Percentiles rank a stretch among this genome's conserved stretches.
Evolutionary conservation across 1,284 basidiomycete species (phyloP).

Genomic region (Ceratobasidium sp.): DNA sequence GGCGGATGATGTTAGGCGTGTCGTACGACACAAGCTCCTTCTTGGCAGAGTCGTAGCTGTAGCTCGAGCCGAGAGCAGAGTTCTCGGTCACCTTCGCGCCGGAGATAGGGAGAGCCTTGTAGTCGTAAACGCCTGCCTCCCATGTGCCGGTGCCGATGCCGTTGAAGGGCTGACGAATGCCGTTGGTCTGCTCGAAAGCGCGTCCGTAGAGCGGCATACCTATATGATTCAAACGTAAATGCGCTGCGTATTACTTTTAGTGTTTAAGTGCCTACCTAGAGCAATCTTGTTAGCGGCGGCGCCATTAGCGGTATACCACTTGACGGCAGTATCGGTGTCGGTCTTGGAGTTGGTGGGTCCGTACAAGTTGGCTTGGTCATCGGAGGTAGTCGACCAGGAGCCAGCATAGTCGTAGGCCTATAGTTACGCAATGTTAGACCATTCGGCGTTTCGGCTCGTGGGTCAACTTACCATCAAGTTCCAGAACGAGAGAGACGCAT

Average conservation of each 20-base stretch:
- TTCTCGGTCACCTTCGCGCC: constrained; percentile 51
- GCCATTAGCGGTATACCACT: constrained; percentile 74
- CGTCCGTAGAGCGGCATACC: constrained; percentile 89
- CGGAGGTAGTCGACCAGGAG: constrained; percentile 73
- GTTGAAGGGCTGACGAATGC: constrained; percentile 79
- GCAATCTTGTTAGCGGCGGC: constrained; percentile 81
- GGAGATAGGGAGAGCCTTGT: constrained; percentile 76
- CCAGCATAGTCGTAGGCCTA: constrained; percentile 84
- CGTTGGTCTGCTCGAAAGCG: constrained; percentile 82
- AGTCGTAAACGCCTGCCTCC: constrained; percentile 78
- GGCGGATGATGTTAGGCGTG: constrained; percentile 74
- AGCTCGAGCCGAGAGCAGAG: constrained; percentile 5
- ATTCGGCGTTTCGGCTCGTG: background rate
- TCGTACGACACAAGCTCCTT: constrained; percentile 84
- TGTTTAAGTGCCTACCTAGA: constrained; percentile 67
- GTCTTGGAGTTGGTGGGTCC: constrained; percentile 71
- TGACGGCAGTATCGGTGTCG: constrained; percentile 79
- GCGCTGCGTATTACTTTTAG: constrained; percentile 45
- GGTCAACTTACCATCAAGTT: constrained; percentile 83
- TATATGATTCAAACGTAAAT: constrained; percentile 53
- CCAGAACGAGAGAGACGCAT: constrained; percentile 75
- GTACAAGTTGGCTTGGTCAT: constrained; percentile 88
- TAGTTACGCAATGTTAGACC: constrained; percentile 36
- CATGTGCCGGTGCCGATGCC: constrained; percentile 82
- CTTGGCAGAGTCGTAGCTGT: constrained; percentile 65